phyloP scores from a whole-genome alignment of 192 early-diverging fungal genomes.

The Backusella sp. region DNA sequence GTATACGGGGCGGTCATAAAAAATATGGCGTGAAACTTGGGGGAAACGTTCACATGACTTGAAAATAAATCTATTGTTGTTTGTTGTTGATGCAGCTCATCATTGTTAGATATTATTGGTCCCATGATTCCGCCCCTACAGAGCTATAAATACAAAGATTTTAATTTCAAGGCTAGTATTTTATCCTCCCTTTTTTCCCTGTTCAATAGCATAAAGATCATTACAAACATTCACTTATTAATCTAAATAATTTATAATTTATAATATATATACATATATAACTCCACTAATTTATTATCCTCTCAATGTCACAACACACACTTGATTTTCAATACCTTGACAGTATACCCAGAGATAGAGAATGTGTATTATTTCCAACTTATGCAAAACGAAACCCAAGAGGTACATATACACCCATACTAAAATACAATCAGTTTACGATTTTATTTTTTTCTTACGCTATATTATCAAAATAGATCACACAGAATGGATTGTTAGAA shows the following conservation, averaged over 20 bases:
- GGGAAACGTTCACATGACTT: not conserved
- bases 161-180: not conserved
- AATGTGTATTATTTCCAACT: constrained; percentile 52
- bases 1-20: not conserved
- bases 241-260: not conserved
- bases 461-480: constrained; percentile 6
- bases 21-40: not conserved
- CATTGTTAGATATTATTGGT: not conserved
- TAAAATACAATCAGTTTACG: not conserved
- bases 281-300: not conserved
- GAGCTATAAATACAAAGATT: not conserved
- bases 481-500: constrained; percentile 30
- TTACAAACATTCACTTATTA: not conserved
- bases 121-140: constrained; percentile 7
- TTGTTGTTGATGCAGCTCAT: not conserved
- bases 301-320: not conserved
- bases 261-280: not conserved
- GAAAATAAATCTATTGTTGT: not conserved
- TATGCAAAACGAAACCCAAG: constrained; percentile 39
- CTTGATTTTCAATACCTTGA: not conserved
- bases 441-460: not conserved
- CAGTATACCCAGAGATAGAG: constrained; percentile 3
- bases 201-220: not conserved
- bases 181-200: not conserved
- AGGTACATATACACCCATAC: constrained; percentile 8